Evolutionary conservation across 1,139 yeast genomes (phyloP), one percentile per base, ranked within the genome.

Genomic region (Wickerhamomyces sp.): DNA sequence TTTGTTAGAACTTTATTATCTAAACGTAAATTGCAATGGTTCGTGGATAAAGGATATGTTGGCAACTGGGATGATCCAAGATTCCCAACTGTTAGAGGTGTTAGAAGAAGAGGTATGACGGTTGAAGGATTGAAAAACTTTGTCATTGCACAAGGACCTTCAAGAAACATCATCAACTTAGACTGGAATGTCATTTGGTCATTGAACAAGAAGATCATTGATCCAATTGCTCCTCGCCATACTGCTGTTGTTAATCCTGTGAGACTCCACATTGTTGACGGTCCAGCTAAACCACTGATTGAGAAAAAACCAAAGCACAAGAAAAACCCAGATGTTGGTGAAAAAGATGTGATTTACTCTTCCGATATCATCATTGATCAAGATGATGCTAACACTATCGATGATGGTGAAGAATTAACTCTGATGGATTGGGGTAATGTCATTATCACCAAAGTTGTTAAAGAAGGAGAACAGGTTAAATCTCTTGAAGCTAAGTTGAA

Each of bases 391-490:
- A 74, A 70, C 45, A 69, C 81, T 24, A 69, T 86, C 46, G 78
- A 74, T 41, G 79, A 70, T 36, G 82, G 77, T 42, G 97, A 92
- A 68, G 97, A 92, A 70, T 74, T 90, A 46, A 92, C 97, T 31
- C 77, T 92, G 59, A 92, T 92, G 98, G 97, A 92, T 68, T 92
- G 98, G 98, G 97, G 97, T 75, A 92, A 92, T 60, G 88, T 83
- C 41, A 84, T 92, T 51, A 69, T 90, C 51, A 75, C 85, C 54
- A 79, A 80, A 65, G 76, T 90, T 57, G 66, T 68, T 59, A 82
- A 77, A 63, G 81, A 72, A 49, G 78, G 74, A 41, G 76, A 71
- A 40, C 55, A 70, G 32, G 82, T 83, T 41, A 72, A 71, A 40
- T 70, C 81, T 3, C 68, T 90, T 48, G 86, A 80, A 44, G 97